Conservation (phyloP, 441 rosid genomes). For the Adansonia gregorii region DNA sequence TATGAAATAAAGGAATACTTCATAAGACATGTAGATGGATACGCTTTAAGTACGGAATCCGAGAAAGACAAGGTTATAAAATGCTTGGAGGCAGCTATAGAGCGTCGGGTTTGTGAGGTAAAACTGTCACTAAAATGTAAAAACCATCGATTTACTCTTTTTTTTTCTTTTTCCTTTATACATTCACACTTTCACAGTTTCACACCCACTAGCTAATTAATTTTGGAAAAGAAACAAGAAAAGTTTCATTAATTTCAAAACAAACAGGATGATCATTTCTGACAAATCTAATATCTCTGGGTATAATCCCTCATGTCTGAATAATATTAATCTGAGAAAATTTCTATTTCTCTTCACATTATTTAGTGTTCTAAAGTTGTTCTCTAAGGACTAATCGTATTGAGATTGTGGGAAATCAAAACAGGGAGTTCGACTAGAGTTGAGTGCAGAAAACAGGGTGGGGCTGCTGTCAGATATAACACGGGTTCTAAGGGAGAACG, state of each 20-base stretch:
- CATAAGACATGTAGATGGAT: conserved; percentile 52
- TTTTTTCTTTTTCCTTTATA: not conserved
- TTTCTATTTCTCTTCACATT: not conserved
- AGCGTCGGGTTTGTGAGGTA: conserved; percentile 59
- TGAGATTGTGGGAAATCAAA: not conserved
- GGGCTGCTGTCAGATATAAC: conserved; percentile 56
- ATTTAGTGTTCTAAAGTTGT: too few relatives aligned
- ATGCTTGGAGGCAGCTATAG: conserved; percentile 61
- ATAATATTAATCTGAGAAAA: too few relatives aligned
- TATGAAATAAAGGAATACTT: conserved; percentile 50
- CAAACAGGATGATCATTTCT: too few relatives aligned
- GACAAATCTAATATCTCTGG: too few relatives aligned
- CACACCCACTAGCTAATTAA: too few relatives aligned
- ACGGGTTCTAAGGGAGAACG: conserved; percentile 51
- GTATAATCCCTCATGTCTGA: too few relatives aligned
- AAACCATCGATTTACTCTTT: not conserved
- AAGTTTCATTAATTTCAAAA: too few relatives aligned
- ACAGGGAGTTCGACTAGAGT: conserved; percentile 48
- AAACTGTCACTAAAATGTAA: not conserved
- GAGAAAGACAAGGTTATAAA: conserved; percentile 53
- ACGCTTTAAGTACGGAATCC: conserved; percentile 36
- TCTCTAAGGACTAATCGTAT: too few relatives aligned
- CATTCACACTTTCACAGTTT: too few relatives aligned
- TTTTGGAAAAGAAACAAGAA: too few relatives aligned
- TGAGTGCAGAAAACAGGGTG: conserved; percentile 46